Evolutionary conservation across 345 rosid genomes (phyloP), one percentile per base, ranked within the genome.

Genomic region (Crucihimalaya himalaica): DNA sequence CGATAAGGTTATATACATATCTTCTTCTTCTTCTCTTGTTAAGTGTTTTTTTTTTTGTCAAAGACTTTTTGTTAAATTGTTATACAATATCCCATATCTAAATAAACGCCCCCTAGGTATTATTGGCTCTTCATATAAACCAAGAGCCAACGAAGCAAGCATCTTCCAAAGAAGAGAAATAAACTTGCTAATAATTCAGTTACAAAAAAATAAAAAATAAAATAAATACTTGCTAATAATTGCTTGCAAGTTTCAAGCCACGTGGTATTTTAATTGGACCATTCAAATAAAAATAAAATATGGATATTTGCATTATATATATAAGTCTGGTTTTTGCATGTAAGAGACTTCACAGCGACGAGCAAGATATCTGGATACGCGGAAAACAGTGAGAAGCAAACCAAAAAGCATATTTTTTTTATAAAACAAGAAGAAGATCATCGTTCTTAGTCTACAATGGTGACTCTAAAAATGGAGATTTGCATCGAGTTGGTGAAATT

Each of bases 401-500:
- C 2, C 18, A n/a, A 42, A 68, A 61, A 60, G 55, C 15, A 18
- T 63, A 13, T 3, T 29, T 28, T 2, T 14, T 15, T 2, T 23
- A 23, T 23, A 23, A 23, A 5, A 11, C 4, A 35, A 51, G 45
- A 53, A 23, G 15, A 62, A 54, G n/a, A 15, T 34, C n/a, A 19
- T 16, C 6, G 13, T 34, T 75, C 25, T 35, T 19, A 19, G 25
- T 53, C 53, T 35, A 46, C 42, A 45, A 77, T 76, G 80, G 67
- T 64, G 66, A 77, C 71, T 45, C 35, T 70, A 0, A 77, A 70
- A 56, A 53, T 77, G 58, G 80, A 70, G 76, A 77, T 77, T 70
- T 77, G 80, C 47, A 77, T 77, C 31, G 80, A 77, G 71, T 27
- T 77, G 67, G 61, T 77, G 54, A 77, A 70, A 25, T 1, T 77